Percentiles rank a stretch among this genome's conserved stretches.
Conservation (phyloP, 176 grass and related monocot genomes). For the Tillandsia fasciculata region DNA sequence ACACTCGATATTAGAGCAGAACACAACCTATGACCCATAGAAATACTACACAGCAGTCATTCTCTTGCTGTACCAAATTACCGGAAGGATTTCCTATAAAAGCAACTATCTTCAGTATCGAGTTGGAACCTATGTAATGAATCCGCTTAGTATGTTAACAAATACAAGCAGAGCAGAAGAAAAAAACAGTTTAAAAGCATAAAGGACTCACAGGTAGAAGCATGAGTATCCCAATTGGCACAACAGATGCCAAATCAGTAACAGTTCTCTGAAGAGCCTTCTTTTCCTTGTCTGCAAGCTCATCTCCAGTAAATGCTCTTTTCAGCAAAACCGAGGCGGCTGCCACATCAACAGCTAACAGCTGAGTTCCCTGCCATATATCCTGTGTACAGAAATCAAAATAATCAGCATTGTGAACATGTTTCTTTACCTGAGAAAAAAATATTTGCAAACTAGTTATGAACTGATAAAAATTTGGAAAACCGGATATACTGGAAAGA, state of each 20-base stretch:
- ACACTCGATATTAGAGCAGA: slow-evolving; percentile 11
- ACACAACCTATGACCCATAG: slow-evolving; percentile 13
- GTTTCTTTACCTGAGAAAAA: slow-evolving; percentile 9
- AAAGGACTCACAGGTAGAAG: slow-evolving; percentile 84
- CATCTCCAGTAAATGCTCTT: slow-evolving; percentile 92
- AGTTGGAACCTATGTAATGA: background rate
- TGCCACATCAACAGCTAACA: slow-evolving; percentile 82
- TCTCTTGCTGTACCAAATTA: too few species aligned
- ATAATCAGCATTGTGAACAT: slow-evolving; percentile 12
- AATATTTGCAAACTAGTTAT: background rate
- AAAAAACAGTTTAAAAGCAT: slow-evolving; percentile 5
- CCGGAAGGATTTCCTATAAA: too few species aligned
- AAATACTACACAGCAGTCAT: background rate
- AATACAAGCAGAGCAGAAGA: background rate
- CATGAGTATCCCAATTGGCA: slow-evolving; percentile 99
- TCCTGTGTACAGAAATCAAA: slow-evolving; percentile 35
- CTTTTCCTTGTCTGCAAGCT: slow-evolving; percentile 93
- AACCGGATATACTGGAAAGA: background rate
- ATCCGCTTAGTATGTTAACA: background rate
- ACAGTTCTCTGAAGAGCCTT: slow-evolving; percentile 96
- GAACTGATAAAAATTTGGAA: background rate
- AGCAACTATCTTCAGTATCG: too few species aligned
- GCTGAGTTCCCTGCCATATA: slow-evolving; percentile 89
- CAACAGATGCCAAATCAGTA: slow-evolving; percentile 93
- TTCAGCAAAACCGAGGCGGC: slow-evolving; percentile 67